These are phyloP conservation scores for Leishmania lainsoni DNA, from an alignment of 208 protist genomes.

Conservation along the genomic window DNA sequence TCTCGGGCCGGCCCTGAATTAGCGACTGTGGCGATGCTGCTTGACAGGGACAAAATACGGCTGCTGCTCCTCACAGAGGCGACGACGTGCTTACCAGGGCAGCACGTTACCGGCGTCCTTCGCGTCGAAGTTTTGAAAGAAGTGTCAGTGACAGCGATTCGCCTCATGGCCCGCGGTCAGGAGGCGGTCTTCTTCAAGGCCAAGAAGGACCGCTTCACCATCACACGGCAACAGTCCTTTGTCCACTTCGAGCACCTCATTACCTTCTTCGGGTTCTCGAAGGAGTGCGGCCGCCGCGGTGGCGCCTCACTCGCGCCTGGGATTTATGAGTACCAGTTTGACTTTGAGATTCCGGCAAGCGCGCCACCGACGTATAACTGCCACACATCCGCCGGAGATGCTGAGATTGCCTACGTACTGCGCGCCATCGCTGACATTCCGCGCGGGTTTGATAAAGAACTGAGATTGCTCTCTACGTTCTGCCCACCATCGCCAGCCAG, in stretches of 20 bases:
- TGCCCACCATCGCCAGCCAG: conserved; percentile 26
- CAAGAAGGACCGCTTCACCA: conserved; percentile 20
- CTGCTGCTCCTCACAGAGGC: conserved; percentile 24
- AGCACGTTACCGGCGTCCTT: conserved; percentile 32
- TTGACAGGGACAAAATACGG: conserved; percentile 32
- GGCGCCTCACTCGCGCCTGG: conserved; percentile 36
- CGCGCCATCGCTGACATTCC: conserved; percentile 41
- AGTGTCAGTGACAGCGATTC: conserved; percentile 38
- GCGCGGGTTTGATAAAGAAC: conserved; percentile 39
- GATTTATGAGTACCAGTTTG: conserved; percentile 47
- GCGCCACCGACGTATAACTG: conserved; percentile 37
- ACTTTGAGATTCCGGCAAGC: conserved; percentile 28
- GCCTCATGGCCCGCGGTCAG: conserved; percentile 28
- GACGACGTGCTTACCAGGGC: conserved; percentile 30
- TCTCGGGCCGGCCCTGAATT: background rate
- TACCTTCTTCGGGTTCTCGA: conserved; percentile 52
- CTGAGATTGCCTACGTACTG: conserved; percentile 35
- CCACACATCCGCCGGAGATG: conserved; percentile 12
- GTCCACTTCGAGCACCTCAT: conserved; percentile 43
- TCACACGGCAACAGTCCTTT: conserved; percentile 18
- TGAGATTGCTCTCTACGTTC: conserved; percentile 20
- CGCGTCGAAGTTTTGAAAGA: conserved; percentile 31
- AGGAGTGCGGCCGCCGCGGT: conserved; percentile 36
- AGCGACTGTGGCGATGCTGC: conserved; percentile 1
- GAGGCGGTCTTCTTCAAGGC: conserved; percentile 36